Evolutionary conservation across 345 rosid genomes (phyloP), one percentile per base, ranked within the genome.

Genomic region (Triadica sebifera): DNA sequence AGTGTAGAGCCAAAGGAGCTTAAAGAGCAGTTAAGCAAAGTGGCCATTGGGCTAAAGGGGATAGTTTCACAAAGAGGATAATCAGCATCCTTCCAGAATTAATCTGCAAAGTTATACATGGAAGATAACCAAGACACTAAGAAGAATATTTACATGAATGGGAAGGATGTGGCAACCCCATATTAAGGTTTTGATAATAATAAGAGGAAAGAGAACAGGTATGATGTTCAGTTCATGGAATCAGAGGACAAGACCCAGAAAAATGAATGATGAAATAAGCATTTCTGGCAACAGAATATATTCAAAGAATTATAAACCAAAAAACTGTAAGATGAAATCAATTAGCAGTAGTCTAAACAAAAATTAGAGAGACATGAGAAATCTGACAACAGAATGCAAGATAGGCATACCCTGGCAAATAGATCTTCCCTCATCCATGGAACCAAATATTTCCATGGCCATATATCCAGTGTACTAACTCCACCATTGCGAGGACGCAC

Each of bases 401-500:
- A 69, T 58, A 77, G 12, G 53, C 85, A 73, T 91, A 95, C 99
- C 90, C 96, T 88, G 70, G 89, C 81, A 85, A 93, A 95, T 15
- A 95, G 84, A 85, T 95, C 99, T 84, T 93, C 89, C 77, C 97
- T 87, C 99, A 95, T 95, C 99, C 99, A 91, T 37, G 99, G 97
- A 79, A 93, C 99, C 81, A 95, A 72, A 83, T 89, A 87, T 76
- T 93, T 95, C 99, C 99, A 95, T 47, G 99, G 99, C 99, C 99
- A 95, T 78, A 95, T 93, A 81, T 95, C 94, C 74, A 95, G 84
- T 16, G 99, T 95, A 80, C 97, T 95, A 67, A 95, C 89, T 74
- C 90, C 94, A 49, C 77, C 81, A 62, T 64, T 67, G 82, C 82
- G 89, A 70, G 84, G 17, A 45, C 91, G 97, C 81, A 92, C 41